Base-by-base conservation (phyloP, 352 stramenopile genomes). In the Globisporangium irregulare region DNA sequence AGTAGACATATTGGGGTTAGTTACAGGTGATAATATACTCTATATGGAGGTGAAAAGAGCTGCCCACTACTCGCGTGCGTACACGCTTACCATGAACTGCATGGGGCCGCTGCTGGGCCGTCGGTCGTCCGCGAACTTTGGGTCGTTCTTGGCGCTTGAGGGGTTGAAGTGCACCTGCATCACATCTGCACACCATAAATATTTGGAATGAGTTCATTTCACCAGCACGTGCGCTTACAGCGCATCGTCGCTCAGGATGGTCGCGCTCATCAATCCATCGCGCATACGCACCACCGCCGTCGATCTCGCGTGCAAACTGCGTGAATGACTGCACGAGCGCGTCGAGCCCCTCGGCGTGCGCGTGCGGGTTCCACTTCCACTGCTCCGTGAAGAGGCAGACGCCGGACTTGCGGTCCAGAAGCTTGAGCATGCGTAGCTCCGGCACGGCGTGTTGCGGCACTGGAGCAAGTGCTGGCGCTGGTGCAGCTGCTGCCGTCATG, bases 291-390 rank as follows among this genome's bases (percentile, higher is more conserved):
- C 82, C 81, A 64, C 87, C 87, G 12, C 83, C 87, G 64, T 95
- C 87, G 69, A 95, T 93, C 76, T 95, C 87, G 15, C 87, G 81
- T 8, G 86, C 86, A 66, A 95, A 95, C 66, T 95, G 87, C 32
- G 78, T 87, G 64, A 95, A 91, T 43, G 82, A 91, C 73, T 92
- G 84, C 27, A 95, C 84, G 32, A 95, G 82, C 59, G 87, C 76
- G 59, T 93, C 81, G 14, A 93, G 75, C 18, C 85, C 86, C 46
- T 94, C 84, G 3, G 74, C 80, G 38, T 93, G 82, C 18, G 82
- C 87, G 54, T 92, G 79, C 22, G 83, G 73, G 43, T 91, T 75
- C 87, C 87, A 95, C 64, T 92, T 90, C 87, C 87, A 95, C 63
- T 89, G 80, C 51, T 89, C 73, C 34, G 84, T 87, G 71, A 93